A percentile compares a stretch with the other conserved stretches of the same genome.
Conservation (phyloP, 768 basidiomycete species). For the Suillus weaverae region DNA sequence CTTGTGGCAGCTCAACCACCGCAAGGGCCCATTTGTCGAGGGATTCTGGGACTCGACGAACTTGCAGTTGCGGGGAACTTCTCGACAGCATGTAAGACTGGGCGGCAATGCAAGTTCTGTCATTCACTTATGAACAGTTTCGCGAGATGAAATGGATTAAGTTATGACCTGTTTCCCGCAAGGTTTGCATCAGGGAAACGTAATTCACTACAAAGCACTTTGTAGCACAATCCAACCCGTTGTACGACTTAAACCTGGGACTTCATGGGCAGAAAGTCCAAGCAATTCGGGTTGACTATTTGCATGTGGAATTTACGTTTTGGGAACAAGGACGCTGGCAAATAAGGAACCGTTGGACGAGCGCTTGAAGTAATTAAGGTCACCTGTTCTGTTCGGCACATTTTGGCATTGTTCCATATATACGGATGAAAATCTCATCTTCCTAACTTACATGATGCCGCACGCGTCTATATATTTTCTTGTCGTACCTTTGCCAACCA, state of each 20-base stretch:
- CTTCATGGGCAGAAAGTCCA: neutral
- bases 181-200: too few species aligned
- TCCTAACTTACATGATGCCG: neutral
- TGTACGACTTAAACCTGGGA: neutral
- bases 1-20: neutral
- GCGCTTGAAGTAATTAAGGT: neutral
- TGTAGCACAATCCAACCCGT: too few species aligned
- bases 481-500: slow-evolving; percentile 8
- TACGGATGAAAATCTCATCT: slow-evolving; percentile 8
- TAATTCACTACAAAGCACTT: too few species aligned
- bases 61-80: neutral
- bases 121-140: neutral
- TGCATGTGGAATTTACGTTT: slow-evolving; percentile 8
- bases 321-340: slow-evolving; percentile 21
- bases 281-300: neutral
- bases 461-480: slow-evolving; percentile 8
- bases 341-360: neutral
- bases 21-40: neutral
- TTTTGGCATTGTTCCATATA: slow-evolving; percentile 17
- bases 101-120: neutral
- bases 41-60: neutral
- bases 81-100: neutral
- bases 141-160: neutral
- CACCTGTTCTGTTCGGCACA: slow-evolving; percentile 8
- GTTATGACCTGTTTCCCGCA: neutral